Evolutionary conservation across 371 early-diverging fungal species (phyloP), one percentile per base, ranked within the genome.

Genomic region (Mucor indicus): DNA sequence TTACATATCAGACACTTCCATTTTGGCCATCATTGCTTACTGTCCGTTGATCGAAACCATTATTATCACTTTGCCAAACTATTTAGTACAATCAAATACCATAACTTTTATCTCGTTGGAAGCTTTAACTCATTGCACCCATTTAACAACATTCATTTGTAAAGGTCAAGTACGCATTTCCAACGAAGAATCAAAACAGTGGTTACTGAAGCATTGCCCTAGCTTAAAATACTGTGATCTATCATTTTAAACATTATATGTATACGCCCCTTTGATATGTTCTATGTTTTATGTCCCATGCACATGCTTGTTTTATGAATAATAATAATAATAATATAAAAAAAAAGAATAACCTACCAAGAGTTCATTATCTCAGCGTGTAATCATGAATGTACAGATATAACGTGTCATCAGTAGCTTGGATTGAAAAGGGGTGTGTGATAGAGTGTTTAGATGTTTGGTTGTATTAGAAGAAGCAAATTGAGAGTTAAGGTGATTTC

Each of bases 21-120:
- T 58, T 21, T 7, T 40, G 13, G 38, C 53, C 12, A 33, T 58
- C 20, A 38, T 39, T n/a, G 23, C 44, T 9, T 17, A 43, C 15
- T 58, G 59, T 38, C 53, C 44, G 3, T 31, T 32, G 4, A 42
- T 58, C 2, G 53, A 58, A 23, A 10, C 29, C 17, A n/a, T 58
- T 2, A 22, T 52, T 23, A 39, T 58, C 0, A 53, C 52, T 17
- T 27, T 58, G 12, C 59, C 59, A 1, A 31, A 35, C 10, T 29
- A 52, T 31, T 44, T 58, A 15, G 38, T 52, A 0, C 59, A 58
- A 31, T 46, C 52, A 16, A 58, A 58, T 16, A 58, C 52, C 11
- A 48, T 58, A 32, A 58, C 59, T 2, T 20, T 32, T 21, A 23
- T 2, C 3, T 46, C 58, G 0, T 31, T 58, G 37, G 27, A 39